Evolutionary conservation across 805 yeast genomes (phyloP), one percentile per base, ranked within the genome.

Genomic region (Saccharomyces mikatae): DNA sequence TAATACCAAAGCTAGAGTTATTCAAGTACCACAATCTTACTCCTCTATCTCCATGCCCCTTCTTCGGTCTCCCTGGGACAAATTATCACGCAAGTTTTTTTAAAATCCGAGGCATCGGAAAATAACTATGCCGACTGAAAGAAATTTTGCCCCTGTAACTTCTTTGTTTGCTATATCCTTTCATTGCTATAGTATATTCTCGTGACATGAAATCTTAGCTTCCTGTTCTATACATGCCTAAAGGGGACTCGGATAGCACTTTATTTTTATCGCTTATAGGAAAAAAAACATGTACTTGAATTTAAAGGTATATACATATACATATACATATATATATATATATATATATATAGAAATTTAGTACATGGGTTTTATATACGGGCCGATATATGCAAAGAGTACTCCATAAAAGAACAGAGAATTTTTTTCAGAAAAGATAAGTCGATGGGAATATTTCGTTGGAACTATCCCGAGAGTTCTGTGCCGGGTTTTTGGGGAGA

Each of bases 401-500:
- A 17, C 22, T 46, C 10, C 22, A 13, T 11, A 22, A 46, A 22
- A 6, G 11, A 22, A n/a, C 29, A 46, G 29, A 46, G 11, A 8
- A 21, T 22, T 9, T n/a, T 22, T 8, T 22, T 46, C 8, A 14
- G 9, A 2, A 27, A 46, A 46, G 2, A 46, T 2, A 46, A n/a
- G n/a, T 22, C 9, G 14, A 59, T 59, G 62, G 57, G 54, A 46
- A 47, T 54, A 10, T 54, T 60, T 44, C 50, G 58, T 17, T 59
- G 63, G 54, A 78, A 81, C 1, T 81, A 81, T 61, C 84, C 86
- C 0, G 74, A 75, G 6, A 80, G 75, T 28, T 80, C 80, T 46
- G 61, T 65, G 17, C 54, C 68, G 14, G 90, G 89, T 0, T 83
- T 70, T 67, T 88, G 96, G 96, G 92, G 92, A 0, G 72, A 74